These are phyloP conservation scores for Pezicula rhizophila DNA, from an alignment of 2,329 filamentous ascomycete genomes.

Conservation along the genomic window DNA sequence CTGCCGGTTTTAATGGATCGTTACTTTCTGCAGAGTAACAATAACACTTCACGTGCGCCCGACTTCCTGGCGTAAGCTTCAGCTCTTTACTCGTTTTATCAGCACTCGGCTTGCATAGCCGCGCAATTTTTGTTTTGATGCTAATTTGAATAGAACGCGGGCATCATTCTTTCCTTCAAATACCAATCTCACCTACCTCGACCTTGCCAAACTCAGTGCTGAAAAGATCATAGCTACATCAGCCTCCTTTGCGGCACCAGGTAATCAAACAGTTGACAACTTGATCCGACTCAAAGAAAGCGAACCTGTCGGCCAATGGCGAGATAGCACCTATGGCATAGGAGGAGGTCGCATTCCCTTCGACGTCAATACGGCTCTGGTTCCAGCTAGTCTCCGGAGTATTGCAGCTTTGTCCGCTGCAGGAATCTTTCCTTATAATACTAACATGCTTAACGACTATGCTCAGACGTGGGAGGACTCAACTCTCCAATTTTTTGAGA, in stretches of 20 bases:
- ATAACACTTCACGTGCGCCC: conserved; percentile 32
- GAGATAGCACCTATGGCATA: conserved; percentile 53
- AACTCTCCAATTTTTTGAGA: conserved; percentile 51
- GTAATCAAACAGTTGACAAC: conserved; percentile 44
- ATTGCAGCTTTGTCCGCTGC: conserved; percentile 45
- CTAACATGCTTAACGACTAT: conserved; percentile 38
- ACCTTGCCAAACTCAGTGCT: conserved; percentile 45
- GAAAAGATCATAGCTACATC: conserved; percentile 53
- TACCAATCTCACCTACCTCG: conserved; percentile 43
- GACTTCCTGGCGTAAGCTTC: conserved; percentile 28
- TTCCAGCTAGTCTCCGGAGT: conserved; percentile 53
- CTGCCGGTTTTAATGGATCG: conserved; percentile 51
- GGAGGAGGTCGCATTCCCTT: conserved; percentile 59
- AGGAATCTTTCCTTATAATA: conserved; percentile 38
- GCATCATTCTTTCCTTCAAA: conserved; percentile 46
- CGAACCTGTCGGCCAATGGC: conserved; percentile 55
- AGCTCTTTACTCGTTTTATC: too few species aligned
- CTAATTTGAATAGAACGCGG: conserved; percentile 32
- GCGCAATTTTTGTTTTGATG: neutral
- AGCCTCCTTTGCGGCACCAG: conserved; percentile 41
- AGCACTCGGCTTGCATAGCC: neutral
- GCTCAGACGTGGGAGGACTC: conserved; percentile 57
- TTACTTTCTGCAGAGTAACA: conserved; percentile 47
- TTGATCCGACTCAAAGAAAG: conserved; percentile 50
- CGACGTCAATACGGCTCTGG: conserved; percentile 58